Evolutionary conservation across 208 protist species (phyloP), one percentile per base, ranked within the genome.

Genomic region (Kentomonas sorsogonicus): DNA sequence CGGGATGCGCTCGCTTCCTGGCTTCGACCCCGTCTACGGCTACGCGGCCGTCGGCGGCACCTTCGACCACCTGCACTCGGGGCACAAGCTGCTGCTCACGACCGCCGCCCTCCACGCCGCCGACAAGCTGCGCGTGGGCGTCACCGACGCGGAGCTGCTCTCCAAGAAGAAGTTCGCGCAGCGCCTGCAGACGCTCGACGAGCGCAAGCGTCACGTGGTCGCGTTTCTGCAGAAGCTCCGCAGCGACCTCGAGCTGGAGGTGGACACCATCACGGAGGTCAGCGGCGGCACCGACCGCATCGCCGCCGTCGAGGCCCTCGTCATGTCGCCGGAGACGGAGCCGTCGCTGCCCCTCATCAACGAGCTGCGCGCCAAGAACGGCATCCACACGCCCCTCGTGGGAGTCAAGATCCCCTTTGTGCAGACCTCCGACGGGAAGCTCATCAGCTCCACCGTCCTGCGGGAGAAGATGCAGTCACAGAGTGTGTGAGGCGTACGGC

Each of bases 41-140:
- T 75, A 86, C 63, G 86, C 94, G 7, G 90, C 85, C 10, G 72
- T 96, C 23, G 90, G 90, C 18, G 90, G 90, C 39, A 96, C 90
- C 16, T 96, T 96, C 59, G 90, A 96, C 52, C 84, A 80, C 34
- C 76, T 96, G 9, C 90, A 96, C 71, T 74, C 66, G 0, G 90
- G 90, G 26, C 90, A 96, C 66, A 93, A 93, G 53, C 53, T 96
- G 30, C 69, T 96, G 5, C 73, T 96, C 25, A 85, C 90, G 1
- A 83, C 77, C 11, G 79, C 86, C 10, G 44, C 74, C 0, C 78
- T 96, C 30, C 68, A 91, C 63, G 60, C 83, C 4, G 61, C 51
- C 15, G 59, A 81, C 4, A 72, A 65, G 39, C 56, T 96, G 9
- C 83, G 73, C 41, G 70, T 93, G 13, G 90, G 90, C 3, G 66